Evolutionary conservation across 1,284 basidiomycete genomes (phyloP), one percentile per base, ranked within the genome.

Genomic region (Boletus austroedulis): DNA sequence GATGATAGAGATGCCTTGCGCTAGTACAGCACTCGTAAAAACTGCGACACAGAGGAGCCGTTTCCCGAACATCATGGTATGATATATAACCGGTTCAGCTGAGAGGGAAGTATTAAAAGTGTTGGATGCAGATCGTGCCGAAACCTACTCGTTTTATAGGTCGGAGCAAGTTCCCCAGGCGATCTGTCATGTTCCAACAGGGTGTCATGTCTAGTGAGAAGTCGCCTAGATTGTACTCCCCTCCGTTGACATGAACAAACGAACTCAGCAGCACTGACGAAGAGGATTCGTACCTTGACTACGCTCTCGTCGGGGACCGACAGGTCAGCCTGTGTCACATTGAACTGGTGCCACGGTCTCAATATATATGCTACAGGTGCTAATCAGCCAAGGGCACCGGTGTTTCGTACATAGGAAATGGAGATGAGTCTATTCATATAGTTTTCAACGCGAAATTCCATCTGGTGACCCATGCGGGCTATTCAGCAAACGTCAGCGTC

Each of bases 261-360:
- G n/a, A n/a, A n/a, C n/a, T n/a, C n/a, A n/a, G n/a, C n/a, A n/a
- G 36, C 8, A n/a, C 9, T 29, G 46, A 12, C 23, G 31, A 17
- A 36, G 11, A 36, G 12, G 34, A 50, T 7, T 47, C 23, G 34
- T 50, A 12, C 24, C 48, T 17, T 28, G 26, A 7, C 26, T 28
- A 50, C 12, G 34, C 24, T 36, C 32, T 9, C 17, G 5, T 26
- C n/a, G 21, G 48, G 9, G 24, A 36, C 2, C 14, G 34, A 15
- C 31, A 4, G n/a, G n/a, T n/a, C n/a, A n/a, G n/a, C n/a, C n/a
- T 1, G 85, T 82, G 56, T 95, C 95, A 53, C 95, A 86, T 53
- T 95, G 93, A 67, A 98, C 98, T 2, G 95, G 95, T 0, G 95
- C 89, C 57, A 98, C 94, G 14, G 95, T 98, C 81, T 98, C 31